Base-by-base conservation (phyloP, 768 basidiomycete species). In the Russula earlei region DNA sequence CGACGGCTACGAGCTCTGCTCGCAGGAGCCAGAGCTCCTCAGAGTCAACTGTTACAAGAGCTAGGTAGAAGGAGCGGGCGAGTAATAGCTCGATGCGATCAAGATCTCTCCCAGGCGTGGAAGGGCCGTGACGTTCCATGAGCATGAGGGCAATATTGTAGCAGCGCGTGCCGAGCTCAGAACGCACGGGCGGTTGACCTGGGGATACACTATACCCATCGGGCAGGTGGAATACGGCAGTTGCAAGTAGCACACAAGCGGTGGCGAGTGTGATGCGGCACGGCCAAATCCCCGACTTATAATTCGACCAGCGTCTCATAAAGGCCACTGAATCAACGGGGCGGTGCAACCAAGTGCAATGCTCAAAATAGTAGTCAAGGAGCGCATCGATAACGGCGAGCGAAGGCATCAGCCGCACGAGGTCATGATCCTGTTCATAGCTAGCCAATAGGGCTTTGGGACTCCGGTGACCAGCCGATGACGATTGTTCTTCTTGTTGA, bases 21-120 rank as follows among this genome's bases (percentile, higher is more conserved):
- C 81, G 74, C 36, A 87, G 76, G 33, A 77, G 72, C 89, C 89
- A 91, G 24, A 89, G 81, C 67, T 89, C 86, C 68, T 91, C 89
- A 40, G 81, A 80, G 64, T 90, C 85, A 0, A 79, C 81, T 65
- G 88, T 90, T 4, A 78, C 75, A 53, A 87, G 77, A 0, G 80
- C 83, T 58, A 87, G 75, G 65, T 85, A 91, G 69, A 87, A 85
- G 19, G 76, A 77, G 34, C 85, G 75, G 37, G 85, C 76, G 40
- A 91, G 76, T 36, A 85, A 69, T 37, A 88, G 76, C 65, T 91
- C 90, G 45, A 91, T 78, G 7, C 89, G 78, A 57, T 90, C 87
- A 58, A 91, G 71, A 10, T 77, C 78, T 65, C 84, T 84, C 77
- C 66, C 84, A 81, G 5, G 77, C 9, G 49, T 52, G 8, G 55